Evolutionary conservation across 2,329 filamentous ascomycete genomes (phyloP), one percentile per base, ranked within the genome.

Genomic region (Calonectria fujianensis): DNA sequence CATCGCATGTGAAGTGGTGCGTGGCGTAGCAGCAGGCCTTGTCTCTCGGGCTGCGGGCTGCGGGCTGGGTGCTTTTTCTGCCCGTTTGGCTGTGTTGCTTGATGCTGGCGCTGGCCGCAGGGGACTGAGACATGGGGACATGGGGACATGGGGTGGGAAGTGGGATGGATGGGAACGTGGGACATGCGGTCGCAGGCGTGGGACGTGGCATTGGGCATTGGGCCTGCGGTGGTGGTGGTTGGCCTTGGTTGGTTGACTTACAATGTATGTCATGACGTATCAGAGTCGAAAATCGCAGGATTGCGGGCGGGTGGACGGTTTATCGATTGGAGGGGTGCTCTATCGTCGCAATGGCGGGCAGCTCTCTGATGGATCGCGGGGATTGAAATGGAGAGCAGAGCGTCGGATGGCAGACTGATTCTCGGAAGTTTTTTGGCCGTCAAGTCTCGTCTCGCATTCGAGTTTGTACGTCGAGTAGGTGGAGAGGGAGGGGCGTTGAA

Each of bases 181-280:
- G 78, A 80, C 75, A 80, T 77, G 70, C 72, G 76, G 76, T 78
- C 68, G 76, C 68, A 77, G 75, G 75, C 74, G 77, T 77, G 69
- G 69, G 74, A 72, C 72, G 70, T 68, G 69, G 61, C 70, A 72
- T 67, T 52, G 61, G 68, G 57, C 71, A 39, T 57, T 70, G 71
- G 61, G 73, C 39, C 39, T 63, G 61, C 65, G 68, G 76, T 77
- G 66, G 70, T 74, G 72, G 72, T 65, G 70, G 39, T 73, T 59
- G 69, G 57, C 14, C 68, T 50, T 71, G 68, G 67, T 74, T 77
- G 78, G 69, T 73, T 59, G 66, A 85, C 84, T 85, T 82, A 85
- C 84, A 82, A 85, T 85, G 79, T 85, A 85, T 81, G 84, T 84
- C 84, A 85, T 85, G 82, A 82, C 82, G 83, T 83, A 83, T 84